Conservation (phyloP, 2,329 filamentous ascomycete genomes). For the Paecilomyces niveus region DNA sequence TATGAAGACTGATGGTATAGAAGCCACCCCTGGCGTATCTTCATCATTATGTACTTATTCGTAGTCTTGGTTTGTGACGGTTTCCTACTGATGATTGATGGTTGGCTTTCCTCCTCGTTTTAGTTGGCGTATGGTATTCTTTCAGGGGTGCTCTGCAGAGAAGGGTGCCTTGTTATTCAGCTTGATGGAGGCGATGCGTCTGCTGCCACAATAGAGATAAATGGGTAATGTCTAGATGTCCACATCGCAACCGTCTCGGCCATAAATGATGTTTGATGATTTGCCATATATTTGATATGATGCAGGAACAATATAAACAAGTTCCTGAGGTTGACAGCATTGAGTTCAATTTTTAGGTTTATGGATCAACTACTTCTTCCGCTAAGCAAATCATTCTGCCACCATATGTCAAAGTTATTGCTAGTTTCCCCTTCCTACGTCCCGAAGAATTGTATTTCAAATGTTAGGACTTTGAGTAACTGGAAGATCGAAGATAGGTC, state of each 20-base stretch:
- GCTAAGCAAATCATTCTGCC: neutral
- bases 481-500: too few species aligned
- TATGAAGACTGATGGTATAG: conserved; percentile 51
- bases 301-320: neutral
- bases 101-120: neutral
- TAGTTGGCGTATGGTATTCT: neutral
- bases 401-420: neutral
- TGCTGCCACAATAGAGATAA: neutral
- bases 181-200: neutral
- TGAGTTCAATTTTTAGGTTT: neutral
- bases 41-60: neutral
- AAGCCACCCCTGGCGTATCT: neutral
- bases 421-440: too few species aligned
- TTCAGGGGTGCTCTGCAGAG: neutral
- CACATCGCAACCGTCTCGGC: neutral
- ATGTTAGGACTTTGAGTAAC: too few species aligned
- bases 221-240: neutral
- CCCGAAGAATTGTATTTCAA: too few species aligned
- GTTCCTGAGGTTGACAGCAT: neutral
- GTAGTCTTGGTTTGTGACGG: neutral
- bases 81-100: neutral
- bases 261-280: neutral
- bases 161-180: neutral
- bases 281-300: neutral
- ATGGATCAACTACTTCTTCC: neutral